phyloP scores from a whole-genome alignment of 306 rosid species.

The Lupinus albus region DNA sequence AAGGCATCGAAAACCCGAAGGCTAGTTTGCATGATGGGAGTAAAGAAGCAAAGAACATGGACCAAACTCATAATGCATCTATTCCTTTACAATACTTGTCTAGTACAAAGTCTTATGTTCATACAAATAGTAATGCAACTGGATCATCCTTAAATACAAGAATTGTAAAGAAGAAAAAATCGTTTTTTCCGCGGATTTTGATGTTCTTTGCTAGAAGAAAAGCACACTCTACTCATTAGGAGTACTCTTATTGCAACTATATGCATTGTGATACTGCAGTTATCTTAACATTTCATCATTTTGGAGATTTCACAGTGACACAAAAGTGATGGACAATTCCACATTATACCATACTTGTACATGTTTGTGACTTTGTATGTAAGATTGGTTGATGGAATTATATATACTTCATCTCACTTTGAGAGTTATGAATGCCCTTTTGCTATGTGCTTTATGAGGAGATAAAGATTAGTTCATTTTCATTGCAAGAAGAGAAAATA shows the following conservation, averaged over 20 bases:
- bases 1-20: slow-evolving; percentile 45
- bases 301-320: slow-evolving; percentile 30
- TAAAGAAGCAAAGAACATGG: slow-evolving; percentile 46
- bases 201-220: slow-evolving; percentile 86
- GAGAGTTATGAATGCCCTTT: slow-evolving; percentile 37
- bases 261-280: slow-evolving; percentile 36
- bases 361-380: slow-evolving; percentile 52
- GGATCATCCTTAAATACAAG: slow-evolving; percentile 58
- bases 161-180: slow-evolving; percentile 69
- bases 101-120: slow-evolving; percentile 48
- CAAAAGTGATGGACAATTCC: slow-evolving; percentile 41
- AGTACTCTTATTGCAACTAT: slow-evolving; percentile 31
- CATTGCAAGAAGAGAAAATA: slow-evolving; percentile 43
- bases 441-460: slow-evolving; percentile 43
- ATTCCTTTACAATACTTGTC: slow-evolving; percentile 42
- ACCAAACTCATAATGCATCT: slow-evolving; percentile 27
- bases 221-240: slow-evolving; percentile 48
- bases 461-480: slow-evolving; percentile 28
- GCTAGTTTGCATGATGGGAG: slow-evolving; percentile 54
- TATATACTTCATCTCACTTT: slow-evolving; percentile 26
- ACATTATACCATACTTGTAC: slow-evolving; percentile 40
- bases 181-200: slow-evolving; percentile 77
- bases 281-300: slow-evolving; percentile 35
- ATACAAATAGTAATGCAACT: slow-evolving; percentile 38
- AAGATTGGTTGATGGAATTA: slow-evolving; percentile 40